phyloP scores from a whole-genome alignment of 306 rosid species.

The Myrica gale region DNA sequence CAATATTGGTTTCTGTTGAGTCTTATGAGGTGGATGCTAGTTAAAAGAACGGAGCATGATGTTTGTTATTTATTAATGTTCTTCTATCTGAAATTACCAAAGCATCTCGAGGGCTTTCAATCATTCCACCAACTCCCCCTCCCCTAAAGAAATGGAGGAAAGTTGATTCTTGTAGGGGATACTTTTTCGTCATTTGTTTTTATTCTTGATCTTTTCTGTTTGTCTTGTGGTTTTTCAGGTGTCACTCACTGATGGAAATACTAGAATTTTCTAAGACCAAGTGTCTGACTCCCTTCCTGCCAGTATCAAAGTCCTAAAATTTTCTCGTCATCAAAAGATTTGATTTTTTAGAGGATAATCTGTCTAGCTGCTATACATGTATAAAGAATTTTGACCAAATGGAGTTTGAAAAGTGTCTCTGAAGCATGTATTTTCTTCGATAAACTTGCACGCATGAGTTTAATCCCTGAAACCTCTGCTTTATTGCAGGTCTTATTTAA shows the following conservation, averaged over 20 bases:
- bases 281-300: background rate
- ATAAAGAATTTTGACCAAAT: background rate
- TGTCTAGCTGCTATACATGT: background rate
- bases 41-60: no score
- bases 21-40: no score
- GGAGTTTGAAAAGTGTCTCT: background rate
- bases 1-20: no score
- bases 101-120: no score
- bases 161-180: no score
- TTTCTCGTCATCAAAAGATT: background rate
- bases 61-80: no score
- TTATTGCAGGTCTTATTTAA: slow-evolving; percentile 84
- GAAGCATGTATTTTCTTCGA: background rate
- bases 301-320: no score
- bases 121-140: no score
- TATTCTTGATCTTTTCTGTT: background rate
- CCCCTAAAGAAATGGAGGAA: no score
- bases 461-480: slow-evolving; percentile 25
- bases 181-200: background rate
- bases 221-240: background rate
- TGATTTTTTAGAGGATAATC: background rate
- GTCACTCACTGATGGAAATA: background rate
- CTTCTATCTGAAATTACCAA: no score
- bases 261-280: background rate
- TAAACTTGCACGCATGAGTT: slow-evolving; percentile 17